Conservation (phyloP, 1,284 basidiomycete genomes). For the Cryptococcus maquisensis region DNA sequence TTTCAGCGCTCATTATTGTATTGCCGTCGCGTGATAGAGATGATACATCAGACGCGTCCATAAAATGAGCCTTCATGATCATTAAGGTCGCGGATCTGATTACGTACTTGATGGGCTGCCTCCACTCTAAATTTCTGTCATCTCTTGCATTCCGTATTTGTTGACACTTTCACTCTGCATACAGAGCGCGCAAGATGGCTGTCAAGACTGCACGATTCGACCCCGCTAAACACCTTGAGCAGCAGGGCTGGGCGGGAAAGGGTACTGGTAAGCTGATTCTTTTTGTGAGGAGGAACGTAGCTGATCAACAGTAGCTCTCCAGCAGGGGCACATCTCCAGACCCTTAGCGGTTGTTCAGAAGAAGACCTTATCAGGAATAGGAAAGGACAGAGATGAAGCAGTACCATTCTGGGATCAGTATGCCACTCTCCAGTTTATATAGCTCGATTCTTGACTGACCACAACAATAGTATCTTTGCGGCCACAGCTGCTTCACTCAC, state of each 20-base stretch:
- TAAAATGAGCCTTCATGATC: background rate
- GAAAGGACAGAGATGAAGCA: slow-evolving; percentile 85
- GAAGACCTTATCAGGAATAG: slow-evolving; percentile 74
- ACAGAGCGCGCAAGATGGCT: slow-evolving; percentile 5
- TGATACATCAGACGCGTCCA: background rate
- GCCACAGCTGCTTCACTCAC: slow-evolving; percentile 72
- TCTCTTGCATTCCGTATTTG: background rate
- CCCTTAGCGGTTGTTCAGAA: slow-evolving; percentile 78
- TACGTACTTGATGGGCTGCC: background rate
- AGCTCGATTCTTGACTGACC: background rate
- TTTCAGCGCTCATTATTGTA: background rate
- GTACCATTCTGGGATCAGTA: slow-evolving; percentile 97
- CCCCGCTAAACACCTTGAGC: slow-evolving; percentile 68
- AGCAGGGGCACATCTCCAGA: slow-evolving; percentile 49
- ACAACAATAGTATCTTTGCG: slow-evolving; percentile 61
- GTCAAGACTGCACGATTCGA: slow-evolving; percentile 54
- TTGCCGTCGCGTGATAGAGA: background rate
- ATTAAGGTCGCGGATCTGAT: background rate
- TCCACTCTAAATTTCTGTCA: background rate
- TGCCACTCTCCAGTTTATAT: slow-evolving; percentile 40
- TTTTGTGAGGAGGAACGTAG: slow-evolving; percentile 26
- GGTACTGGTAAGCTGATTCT: slow-evolving; percentile 54
- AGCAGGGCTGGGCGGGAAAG: slow-evolving; percentile 82
- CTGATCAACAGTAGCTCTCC: slow-evolving; percentile 51
- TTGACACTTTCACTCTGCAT: background rate